Evolutionary conservation across 345 rosid species (phyloP).

Genomic region (Eutrema heterophyllum): DNA sequence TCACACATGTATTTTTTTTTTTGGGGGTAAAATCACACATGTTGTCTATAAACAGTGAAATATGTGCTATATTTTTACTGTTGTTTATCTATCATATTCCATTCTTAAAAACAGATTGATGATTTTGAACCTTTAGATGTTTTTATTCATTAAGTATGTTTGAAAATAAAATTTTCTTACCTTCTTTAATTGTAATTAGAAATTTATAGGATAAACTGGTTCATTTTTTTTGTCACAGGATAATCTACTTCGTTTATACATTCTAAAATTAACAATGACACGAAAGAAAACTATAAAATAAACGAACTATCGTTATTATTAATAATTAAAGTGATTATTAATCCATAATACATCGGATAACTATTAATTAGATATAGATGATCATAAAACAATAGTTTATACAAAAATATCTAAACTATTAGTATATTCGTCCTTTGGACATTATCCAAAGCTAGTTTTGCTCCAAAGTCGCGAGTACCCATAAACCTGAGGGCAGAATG

Average conservation of each 20-base stretch:
- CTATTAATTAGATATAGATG: not conserved
- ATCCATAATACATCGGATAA: not conserved
- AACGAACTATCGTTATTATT: not conserved
- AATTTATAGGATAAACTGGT: not conserved
- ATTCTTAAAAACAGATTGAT: not conserved
- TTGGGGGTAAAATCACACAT: too few species aligned
- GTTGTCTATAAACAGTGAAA: not conserved
- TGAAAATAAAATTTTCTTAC: not conserved
- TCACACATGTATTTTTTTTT: not conserved
- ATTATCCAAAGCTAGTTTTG: conserved; percentile 20
- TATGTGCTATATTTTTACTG: not conserved
- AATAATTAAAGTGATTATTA: not conserved
- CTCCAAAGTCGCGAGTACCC: conserved; percentile 14
- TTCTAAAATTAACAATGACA: not conserved
- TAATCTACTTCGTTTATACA: too few species aligned
- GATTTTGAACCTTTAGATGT: not conserved
- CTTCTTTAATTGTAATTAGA: not conserved
- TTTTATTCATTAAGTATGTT: not conserved
- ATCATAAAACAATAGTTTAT: not conserved
- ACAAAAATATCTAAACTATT: not conserved
- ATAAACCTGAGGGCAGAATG: conserved; percentile 10
- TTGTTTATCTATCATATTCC: not conserved
- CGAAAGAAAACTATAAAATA: not conserved
- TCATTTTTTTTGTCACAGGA: too few species aligned
- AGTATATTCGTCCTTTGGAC: not conserved